A percentile compares a stretch with the other conserved stretches of the same genome.
phyloP scores from a whole-genome alignment of 768 basidiomycete genomes.

The Pisolithus sp. region DNA sequence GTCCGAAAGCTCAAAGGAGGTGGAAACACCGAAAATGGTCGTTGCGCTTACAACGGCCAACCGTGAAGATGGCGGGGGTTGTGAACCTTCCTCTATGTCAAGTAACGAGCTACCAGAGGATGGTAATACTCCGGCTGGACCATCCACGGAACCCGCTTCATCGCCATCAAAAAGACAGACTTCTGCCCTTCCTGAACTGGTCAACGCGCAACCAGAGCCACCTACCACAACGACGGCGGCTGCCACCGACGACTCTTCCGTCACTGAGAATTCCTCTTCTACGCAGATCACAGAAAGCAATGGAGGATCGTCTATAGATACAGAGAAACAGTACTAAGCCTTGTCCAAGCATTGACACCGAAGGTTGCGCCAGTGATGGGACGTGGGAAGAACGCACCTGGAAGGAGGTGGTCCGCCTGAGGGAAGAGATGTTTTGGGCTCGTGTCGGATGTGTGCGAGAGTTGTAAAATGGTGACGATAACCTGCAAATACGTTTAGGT shows the following conservation, averaged over 20 bases:
- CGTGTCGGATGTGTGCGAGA: constrained; percentile 52
- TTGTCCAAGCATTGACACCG: constrained; percentile 21
- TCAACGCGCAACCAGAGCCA: too few relatives aligned
- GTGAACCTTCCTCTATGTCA: background rate
- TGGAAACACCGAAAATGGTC: background rate
- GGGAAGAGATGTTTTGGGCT: constrained; percentile 86
- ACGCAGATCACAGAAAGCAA: background rate
- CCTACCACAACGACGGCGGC: background rate
- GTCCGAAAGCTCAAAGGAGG: background rate
- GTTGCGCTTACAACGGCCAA: too few relatives aligned
- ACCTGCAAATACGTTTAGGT: too few relatives aligned
- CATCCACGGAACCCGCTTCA: background rate
- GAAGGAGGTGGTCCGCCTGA: constrained; percentile 67
- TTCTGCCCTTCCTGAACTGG: too few relatives aligned
- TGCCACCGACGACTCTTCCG: background rate
- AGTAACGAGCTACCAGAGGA: background rate
- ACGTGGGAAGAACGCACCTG: constrained; percentile 87
- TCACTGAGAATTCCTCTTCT: background rate
- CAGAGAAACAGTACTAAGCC: constrained; percentile 16
- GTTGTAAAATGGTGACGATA: background rate
- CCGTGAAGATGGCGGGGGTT: background rate
- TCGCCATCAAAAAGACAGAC: too few relatives aligned
- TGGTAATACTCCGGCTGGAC: background rate
- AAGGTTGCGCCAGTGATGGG: constrained; percentile 52
- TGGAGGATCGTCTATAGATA: constrained; percentile 2